Base-by-base conservation (phyloP, 805 yeast genomes). In the Starmerella vaccinii region DNA sequence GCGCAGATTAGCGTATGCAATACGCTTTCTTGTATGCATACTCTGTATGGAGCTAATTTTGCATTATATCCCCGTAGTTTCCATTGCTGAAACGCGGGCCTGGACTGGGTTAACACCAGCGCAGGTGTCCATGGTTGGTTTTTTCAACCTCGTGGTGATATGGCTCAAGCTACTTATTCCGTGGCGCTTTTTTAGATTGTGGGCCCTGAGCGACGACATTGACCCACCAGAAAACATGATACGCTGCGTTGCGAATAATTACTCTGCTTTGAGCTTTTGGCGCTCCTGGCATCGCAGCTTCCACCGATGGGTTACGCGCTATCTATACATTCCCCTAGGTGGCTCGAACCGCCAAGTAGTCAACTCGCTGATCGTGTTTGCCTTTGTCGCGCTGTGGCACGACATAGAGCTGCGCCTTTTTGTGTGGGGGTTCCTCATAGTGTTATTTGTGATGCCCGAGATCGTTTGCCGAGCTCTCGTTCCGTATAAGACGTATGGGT, bases 201-300 rank as follows among this genome's bases (percentile, higher is more conserved):
- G 99, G 98, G 76, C 92, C 7, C 68, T 92, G 51, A 58, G 85
- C n/a, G 99, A 92, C 65, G 85, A 84, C 0, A 86, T 90, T 47
- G 97, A 92, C 62, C 85, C 97, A 0, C 97, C 98, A 2, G 99
- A 92, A 64, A 92, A 92, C 62, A 92, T 92, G 97, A 80, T 92
- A 50, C 73, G 99, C 52, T 89, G 97, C 64, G 86, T 92, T 79
- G 84, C 87, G 64, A 87, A 92, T 67, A 92, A 92, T 67, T 92
- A 81, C 65, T 83, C 95, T 30, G 92, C 96, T 0, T 66, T 86
- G 54, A 87, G 92, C n/a, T 92, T 92, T 65, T 92, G 99, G 99
- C 76, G 97, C 63, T 95, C 95, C 3, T 92, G 99, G 99, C 99
- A 92, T 67, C 77, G 97, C 62, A 82, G 95, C 44, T 92, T 73